Evolutionary conservation across 352 stramenopile genomes (phyloP), one percentile per base, ranked within the genome.

Genomic region (Hyaloperonospora brassicae): DNA sequence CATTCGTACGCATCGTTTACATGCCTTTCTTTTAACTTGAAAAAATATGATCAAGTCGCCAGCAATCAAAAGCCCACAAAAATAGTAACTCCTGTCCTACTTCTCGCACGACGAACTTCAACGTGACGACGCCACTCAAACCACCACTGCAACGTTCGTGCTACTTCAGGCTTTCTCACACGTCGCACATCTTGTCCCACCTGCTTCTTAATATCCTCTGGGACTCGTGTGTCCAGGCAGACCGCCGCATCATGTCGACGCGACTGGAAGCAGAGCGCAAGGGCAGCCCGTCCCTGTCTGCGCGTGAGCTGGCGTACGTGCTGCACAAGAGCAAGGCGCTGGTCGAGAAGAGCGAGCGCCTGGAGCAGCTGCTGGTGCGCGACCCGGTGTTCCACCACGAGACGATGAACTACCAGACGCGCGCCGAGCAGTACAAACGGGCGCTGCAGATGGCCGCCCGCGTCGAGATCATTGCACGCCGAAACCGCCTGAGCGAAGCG

Each of bases 381-480:
- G 74, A 87, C 49, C 70, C 76, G 7, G 62, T 66, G 31, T 89
- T 89, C 61, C 64, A 75, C 41, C 62, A 70, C 17, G 59, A 73
- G 23, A 67, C 79, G 42, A 86, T 87, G 62, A 75, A 89, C 71
- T 86, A 84, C 52, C 51, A 85, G 10, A 59, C 79, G 9, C 78
- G 76, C n/a, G 63, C 64, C 17, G 69, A 89, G 55, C 71, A 85
- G 53, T 86, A 86, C 65, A 64, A 66, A 34, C 71, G 64, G 23
- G 68, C 68, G 14, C 64, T 85, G 47, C 72, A 68, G 25, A 87
- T 87, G 72, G 68, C 76, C 10, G 73, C 64, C 7, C 61, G 62
- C 25, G 66, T 86, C 35, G 75, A 88, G 61, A 70, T 79, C 66
- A 59, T 84, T 21, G 74, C 74, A 14, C 63, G 68, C 8, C 68